Evolutionary conservation across 1,284 basidiomycete genomes (phyloP), one percentile per base, ranked within the genome.

Genomic region (Coniferiporia sulphurascens): DNA sequence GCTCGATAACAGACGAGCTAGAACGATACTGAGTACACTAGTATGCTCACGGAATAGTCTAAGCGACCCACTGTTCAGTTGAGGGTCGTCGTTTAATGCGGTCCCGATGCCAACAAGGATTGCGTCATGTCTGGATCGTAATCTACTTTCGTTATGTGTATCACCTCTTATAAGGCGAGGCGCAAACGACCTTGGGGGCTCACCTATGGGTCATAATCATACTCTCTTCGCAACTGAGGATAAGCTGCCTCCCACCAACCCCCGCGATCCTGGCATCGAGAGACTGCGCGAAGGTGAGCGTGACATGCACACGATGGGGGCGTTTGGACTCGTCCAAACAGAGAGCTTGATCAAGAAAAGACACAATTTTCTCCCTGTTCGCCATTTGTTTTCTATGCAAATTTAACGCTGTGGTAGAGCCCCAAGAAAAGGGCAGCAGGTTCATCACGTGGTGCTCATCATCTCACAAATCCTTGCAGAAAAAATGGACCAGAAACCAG

Each of bases 181-280:
- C 32, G n/a, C 13, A 41, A 41, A 22, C 51, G 34, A 15, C 54
- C 34, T 49, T n/a, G n/a, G 3, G 27, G 2, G 49, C 76, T 63
- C 76, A 94, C 93, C 89, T 90, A 72, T 98, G 96, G 12, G 96
- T 98, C 91, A 99, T 94, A 49, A 85, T 67, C 89, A 96, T 91
- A 71, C 91, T 95, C 69, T 97, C 91, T 41, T 79, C 74, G 1
- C 95, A 89, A 65, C 92, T 95, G 55, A 99, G 77, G 17, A 84
- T 80, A 38, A 99, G 81, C 72, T 95, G 93, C 64, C 77, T 76
- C 6, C 92, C 87, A 13, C 78, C 77, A 4, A 73, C 72, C 0
- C 92, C 94, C 0, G 93, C 93, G 62, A 98, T 96, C 73, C 94
- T 95, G 35, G 85, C 92, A 74, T 99, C 95, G 51, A 95, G 76